A percentile compares a stretch with the other conserved stretches of the same genome.
Conservation (phyloP, 2,329 filamentous ascomycete species). For the Chalara sp. region DNA sequence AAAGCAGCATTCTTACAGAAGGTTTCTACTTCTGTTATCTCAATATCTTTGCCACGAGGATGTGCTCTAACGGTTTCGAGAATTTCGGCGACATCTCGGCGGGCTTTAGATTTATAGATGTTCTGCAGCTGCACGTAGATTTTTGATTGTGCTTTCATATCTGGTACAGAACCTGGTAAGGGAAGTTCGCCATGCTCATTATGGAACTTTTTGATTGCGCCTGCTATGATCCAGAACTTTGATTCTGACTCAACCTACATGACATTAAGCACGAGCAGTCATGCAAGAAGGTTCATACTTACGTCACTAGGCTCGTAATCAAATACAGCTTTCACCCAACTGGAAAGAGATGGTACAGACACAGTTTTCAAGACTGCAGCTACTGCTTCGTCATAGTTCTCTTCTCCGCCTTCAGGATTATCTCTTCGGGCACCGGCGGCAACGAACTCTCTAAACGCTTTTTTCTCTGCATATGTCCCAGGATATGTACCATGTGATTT, state of each 20-base stretch:
- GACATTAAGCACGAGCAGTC: background rate
- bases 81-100: slow-evolving; percentile 71
- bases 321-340: slow-evolving; percentile 71
- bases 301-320: slow-evolving; percentile 49
- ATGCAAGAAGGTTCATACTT: slow-evolving; percentile 40
- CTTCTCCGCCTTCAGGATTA: slow-evolving; percentile 80
- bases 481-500: slow-evolving; percentile 63
- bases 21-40: slow-evolving; percentile 70
- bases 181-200: slow-evolving; percentile 67
- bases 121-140: slow-evolving; percentile 89
- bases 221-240: slow-evolving; percentile 84
- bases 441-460: slow-evolving; percentile 68
- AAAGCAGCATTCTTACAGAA: slow-evolving; percentile 96
- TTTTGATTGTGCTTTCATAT: slow-evolving; percentile 93
- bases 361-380: slow-evolving; percentile 85
- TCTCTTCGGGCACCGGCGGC: slow-evolving; percentile 59
- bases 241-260: slow-evolving; percentile 41
- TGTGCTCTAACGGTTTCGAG: slow-evolving; percentile 52
- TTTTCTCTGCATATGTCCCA: slow-evolving; percentile 76
- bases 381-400: slow-evolving; percentile 93
- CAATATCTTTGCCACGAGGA: slow-evolving; percentile 45
- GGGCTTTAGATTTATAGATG: slow-evolving; percentile 85
- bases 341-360: slow-evolving; percentile 58
- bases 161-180: slow-evolving; percentile 79
- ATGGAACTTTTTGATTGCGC: slow-evolving; percentile 74